These are phyloP conservation scores for Bonia amplexicaulis DNA, from an alignment of 176 grass and related monocot species.

Conservation along the genomic window DNA sequence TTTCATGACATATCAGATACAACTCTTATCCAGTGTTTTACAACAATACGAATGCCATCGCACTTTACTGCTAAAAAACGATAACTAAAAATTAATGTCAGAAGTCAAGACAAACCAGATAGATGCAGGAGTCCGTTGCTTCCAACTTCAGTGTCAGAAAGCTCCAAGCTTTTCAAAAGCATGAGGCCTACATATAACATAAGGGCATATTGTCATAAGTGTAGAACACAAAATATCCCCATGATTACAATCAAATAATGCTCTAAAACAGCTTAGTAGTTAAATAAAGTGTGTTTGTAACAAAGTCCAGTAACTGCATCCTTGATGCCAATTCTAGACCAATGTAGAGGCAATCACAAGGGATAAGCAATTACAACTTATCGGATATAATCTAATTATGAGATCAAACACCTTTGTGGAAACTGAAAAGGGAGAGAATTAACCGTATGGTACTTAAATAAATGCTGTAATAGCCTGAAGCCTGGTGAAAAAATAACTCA, in stretches of 20 bases:
- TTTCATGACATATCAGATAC: not conserved
- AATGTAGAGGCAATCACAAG: not conserved
- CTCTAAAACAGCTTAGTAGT: not conserved
- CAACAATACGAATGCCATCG: not conserved
- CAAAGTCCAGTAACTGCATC: not conserved
- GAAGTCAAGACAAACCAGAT: slow-evolving; percentile 50
- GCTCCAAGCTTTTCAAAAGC: slow-evolving; percentile 66
- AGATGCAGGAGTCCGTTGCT: slow-evolving; percentile 73
- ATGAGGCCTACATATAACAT: slow-evolving; percentile 53
- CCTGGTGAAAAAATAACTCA: slow-evolving; percentile 16
- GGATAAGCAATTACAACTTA: not conserved
- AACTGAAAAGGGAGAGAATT: not conserved
- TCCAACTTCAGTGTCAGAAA: slow-evolving; percentile 89
- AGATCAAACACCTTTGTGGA: not conserved
- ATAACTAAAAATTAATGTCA: not conserved
- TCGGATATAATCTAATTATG: not conserved
- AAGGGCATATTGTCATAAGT: not conserved
- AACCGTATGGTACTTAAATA: not conserved
- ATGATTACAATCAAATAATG: slow-evolving; percentile 2
- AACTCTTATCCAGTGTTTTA: not conserved
- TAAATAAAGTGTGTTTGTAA: not conserved
- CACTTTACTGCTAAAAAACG: not conserved
- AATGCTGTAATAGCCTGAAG: not conserved
- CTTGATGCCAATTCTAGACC: not conserved
- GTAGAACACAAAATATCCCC: not conserved